These are phyloP conservation scores for Selaginella moellendorffii DNA, from an alignment of 75 land plant genomes.

Conservation along the genomic window DNA sequence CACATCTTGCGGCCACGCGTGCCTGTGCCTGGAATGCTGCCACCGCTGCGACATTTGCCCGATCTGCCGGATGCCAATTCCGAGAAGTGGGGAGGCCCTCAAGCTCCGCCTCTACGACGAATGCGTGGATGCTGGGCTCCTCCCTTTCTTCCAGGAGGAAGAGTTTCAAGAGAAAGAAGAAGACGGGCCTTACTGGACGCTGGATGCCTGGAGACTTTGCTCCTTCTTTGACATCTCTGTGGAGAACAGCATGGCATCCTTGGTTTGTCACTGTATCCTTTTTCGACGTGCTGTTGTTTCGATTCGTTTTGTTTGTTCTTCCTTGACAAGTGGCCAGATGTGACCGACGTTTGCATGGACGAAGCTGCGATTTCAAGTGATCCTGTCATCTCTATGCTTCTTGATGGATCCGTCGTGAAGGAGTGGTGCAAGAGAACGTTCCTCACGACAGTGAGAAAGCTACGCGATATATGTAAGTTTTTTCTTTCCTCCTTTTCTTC, in stretches of 20 bases:
- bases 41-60: constrained; percentile 85
- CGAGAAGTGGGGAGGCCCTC: constrained; percentile 22
- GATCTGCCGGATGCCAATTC: constrained; percentile 56
- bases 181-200: constrained; percentile 19
- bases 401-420: constrained; percentile 90
- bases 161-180: constrained; percentile 27
- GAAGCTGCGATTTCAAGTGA: constrained; percentile 92
- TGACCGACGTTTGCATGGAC: constrained; percentile 95
- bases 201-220: constrained; percentile 66
- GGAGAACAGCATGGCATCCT: constrained; percentile 64
- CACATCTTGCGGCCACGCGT: constrained; percentile 77
- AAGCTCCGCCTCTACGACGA: constrained; percentile 59
- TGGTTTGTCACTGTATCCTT: constrained; percentile 93
- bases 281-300: constrained; percentile 40
- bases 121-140: constrained; percentile 76
- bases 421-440: constrained; percentile 78
- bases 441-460: constrained; percentile 26
- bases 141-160: constrained; percentile 37
- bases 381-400: constrained; percentile 65
- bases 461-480: constrained; percentile 63
- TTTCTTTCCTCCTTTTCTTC: too few species aligned
- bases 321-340: constrained; percentile 50
- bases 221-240: constrained; percentile 78
- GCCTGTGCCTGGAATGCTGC: constrained; percentile 76
- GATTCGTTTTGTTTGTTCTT: constrained; percentile 27